A percentile compares a stretch with the other conserved stretches of the same genome.
Evolutionary conservation across 139 green algal species (phyloP).

Genomic region (Chloropicon primus): DNA sequence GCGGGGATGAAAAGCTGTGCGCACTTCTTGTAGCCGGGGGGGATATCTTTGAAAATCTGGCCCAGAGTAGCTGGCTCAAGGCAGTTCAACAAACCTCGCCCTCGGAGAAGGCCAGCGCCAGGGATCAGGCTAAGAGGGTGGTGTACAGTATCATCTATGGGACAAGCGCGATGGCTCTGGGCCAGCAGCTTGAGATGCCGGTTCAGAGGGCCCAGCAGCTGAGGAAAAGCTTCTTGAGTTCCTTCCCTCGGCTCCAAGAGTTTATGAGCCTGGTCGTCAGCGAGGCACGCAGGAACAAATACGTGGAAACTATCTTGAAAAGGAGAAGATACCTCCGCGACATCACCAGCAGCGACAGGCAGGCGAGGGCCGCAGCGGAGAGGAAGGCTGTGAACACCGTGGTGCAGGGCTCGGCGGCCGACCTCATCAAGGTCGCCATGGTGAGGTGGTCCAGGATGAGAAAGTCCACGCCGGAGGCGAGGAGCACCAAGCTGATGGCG

Average conservation of each 20-base stretch:
- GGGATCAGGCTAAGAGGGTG: slow-evolving; percentile 43
- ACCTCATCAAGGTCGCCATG: slow-evolving; percentile 47
- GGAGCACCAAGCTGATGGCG: neutral
- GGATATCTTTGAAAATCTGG: slow-evolving; percentile 41
- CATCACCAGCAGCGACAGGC: neutral
- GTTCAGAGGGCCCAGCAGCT: neutral
- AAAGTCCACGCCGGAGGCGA: neutral
- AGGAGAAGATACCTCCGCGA: neutral
- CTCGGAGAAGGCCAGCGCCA: slow-evolving; percentile 5
- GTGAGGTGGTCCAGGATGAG: neutral
- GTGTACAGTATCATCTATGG: slow-evolving; percentile 54
- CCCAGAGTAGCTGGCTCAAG: neutral
- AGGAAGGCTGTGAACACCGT: slow-evolving; percentile 20
- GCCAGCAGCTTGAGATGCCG: neutral
- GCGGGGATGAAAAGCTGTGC: slow-evolving; percentile 23
- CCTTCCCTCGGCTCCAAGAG: neutral
- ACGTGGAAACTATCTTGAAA: neutral
- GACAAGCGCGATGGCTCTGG: slow-evolving; percentile 13
- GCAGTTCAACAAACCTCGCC: neutral
- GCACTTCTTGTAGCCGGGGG: slow-evolving; percentile 19
- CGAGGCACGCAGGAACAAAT: neutral
- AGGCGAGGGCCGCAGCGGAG: neutral
- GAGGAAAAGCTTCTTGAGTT: neutral
- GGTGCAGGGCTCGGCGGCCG: slow-evolving; percentile 55
- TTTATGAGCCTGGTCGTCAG: neutral